Percentiles rank a stretch among this genome's conserved stretches.
phyloP scores from a whole-genome alignment of 1,139 yeast species.

The Debaryomyces subglobosus region DNA sequence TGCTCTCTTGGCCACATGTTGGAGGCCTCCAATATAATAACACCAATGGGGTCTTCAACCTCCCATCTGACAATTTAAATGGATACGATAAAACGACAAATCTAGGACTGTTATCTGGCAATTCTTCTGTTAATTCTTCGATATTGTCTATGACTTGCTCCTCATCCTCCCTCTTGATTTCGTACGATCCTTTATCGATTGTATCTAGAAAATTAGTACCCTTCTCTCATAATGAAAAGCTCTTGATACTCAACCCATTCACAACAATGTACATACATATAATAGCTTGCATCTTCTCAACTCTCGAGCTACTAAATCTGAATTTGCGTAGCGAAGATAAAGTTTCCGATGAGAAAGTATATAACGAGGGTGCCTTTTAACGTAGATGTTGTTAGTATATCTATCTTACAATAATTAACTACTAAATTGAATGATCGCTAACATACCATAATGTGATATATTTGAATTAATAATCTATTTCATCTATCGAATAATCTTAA shows the following conservation, averaged over 20 bases:
- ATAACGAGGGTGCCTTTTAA: constrained; percentile 50
- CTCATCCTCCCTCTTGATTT: constrained; percentile 51
- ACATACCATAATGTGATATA: constrained; percentile 1
- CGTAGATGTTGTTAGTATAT: background rate
- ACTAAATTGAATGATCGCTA: background rate
- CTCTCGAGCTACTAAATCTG: constrained; percentile 70
- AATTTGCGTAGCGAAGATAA: constrained; percentile 65
- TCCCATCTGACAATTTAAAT: constrained; percentile 65
- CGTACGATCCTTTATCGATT: constrained; percentile 60
- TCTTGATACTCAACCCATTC: background rate
- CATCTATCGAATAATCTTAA: background rate
- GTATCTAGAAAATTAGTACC: constrained; percentile 34
- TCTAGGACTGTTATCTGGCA: constrained; percentile 84
- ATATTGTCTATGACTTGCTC: constrained; percentile 48
- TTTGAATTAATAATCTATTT: background rate
- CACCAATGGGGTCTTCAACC: constrained; percentile 73
- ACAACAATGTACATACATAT: constrained; percentile 45
- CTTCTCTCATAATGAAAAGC: background rate
- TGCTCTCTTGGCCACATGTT: constrained; percentile 73
- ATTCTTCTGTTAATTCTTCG: constrained; percentile 67
- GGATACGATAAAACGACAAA: constrained; percentile 82
- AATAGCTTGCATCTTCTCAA: constrained; percentile 63
- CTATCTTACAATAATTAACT: background rate
- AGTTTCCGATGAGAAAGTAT: constrained; percentile 69
- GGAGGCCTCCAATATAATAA: constrained; percentile 85